Base-by-base conservation (phyloP, 352 stramenopile species). In the Globisporangium nunn region DNA sequence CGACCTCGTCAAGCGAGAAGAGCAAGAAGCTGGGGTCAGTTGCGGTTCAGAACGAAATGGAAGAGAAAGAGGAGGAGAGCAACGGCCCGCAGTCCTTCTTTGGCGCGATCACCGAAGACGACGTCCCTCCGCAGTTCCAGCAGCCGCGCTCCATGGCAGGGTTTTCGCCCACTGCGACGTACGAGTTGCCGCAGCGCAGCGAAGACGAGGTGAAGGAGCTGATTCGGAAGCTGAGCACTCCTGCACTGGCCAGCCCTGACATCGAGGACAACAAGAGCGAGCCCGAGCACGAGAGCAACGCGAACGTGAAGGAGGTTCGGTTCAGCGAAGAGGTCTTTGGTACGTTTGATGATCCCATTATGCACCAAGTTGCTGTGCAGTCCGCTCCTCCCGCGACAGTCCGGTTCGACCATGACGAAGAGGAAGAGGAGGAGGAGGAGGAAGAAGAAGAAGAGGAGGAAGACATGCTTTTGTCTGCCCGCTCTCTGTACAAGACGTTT, bases 401-500 rank as follows among this genome's bases (percentile, higher is more conserved):
- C 18, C n/a, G 37, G n/a, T 46, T 40, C 49, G 14, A 44, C 5
- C 23, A 45, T 6, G 14, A 63, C 17, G 55, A 62, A 0, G 35
- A 50, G 29, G 50, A 52, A 4, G 66, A 61, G 10, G 40, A 41
- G 4, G 52, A 48, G 7, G 29, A 37, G 8, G 28, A 57, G 14
- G 64, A 67, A 4, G 58, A 67, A 0, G 63, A 73, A 0, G 62
- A 71, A 35, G 68, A 70, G n/a, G 66, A 80, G 4, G 73, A 78
- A 17, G 72, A 68, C 18, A 56, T 61, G 53, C 54, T 78, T 31
- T 43, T 77, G n/a, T 81, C 69, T 0, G 72, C 72, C 8, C 71
- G 72, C 0, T 58, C 63, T 39, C 53, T 81, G 39, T 83, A 75
- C 56, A 67, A 74, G 29, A 57, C 58, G 31, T 79, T 77, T 12